Evolutionary conservation across 352 stramenopile genomes (phyloP).

Genomic region (Phytophthora tentaculata): DNA sequence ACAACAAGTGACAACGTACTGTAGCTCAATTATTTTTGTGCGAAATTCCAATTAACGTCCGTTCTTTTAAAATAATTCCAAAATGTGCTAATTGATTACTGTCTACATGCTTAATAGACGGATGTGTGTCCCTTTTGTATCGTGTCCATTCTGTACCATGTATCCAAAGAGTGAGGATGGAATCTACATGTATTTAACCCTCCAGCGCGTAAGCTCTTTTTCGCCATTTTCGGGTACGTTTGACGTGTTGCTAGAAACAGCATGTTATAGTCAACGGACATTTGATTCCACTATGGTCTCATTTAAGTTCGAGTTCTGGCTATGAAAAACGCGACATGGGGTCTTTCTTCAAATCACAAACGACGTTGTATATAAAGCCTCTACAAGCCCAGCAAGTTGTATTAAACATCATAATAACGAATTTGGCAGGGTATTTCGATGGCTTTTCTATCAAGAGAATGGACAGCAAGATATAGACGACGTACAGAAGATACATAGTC

Average conservation of each 20-base stretch:
- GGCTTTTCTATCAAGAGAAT: not conserved
- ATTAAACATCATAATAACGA: not conserved
- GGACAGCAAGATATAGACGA: not conserved
- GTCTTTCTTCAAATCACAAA: not conserved
- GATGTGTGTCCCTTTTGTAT: too few species aligned
- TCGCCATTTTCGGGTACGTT: not conserved
- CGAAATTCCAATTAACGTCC: too few species aligned
- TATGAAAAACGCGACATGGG: not conserved
- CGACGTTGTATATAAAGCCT: not conserved
- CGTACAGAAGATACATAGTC: not conserved
- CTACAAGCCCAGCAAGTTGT: not conserved
- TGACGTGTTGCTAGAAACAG: not conserved
- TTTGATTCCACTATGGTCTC: not conserved
- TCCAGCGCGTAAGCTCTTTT: too few species aligned
- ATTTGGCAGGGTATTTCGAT: not conserved
- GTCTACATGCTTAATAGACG: too few species aligned
- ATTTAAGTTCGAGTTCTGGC: not conserved
- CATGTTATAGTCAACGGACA: not conserved
- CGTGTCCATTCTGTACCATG: too few species aligned
- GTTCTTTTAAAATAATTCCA: too few species aligned
- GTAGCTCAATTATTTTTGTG: too few species aligned
- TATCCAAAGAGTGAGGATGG: too few species aligned
- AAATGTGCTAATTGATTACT: too few species aligned
- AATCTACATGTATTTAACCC: too few species aligned
- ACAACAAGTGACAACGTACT: too few species aligned